A percentile compares a stretch with the other conserved stretches of the same genome.
These are phyloP conservation scores for Fusarium gaditjirri DNA, from an alignment of 2,329 filamentous ascomycete genomes.

Conservation along the genomic window DNA sequence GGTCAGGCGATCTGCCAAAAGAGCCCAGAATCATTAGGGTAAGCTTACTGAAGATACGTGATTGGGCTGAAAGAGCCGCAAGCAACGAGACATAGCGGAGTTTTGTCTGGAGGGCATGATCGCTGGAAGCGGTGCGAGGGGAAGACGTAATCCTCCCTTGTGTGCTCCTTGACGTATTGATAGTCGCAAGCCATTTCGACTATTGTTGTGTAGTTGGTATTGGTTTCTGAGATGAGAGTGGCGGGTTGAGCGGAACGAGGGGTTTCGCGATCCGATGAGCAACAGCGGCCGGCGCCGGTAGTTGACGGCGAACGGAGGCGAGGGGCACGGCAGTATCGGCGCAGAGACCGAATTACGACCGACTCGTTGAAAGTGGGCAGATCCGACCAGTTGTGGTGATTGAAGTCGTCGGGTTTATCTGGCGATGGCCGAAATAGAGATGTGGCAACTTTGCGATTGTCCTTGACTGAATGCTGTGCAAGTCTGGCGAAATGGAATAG, in stretches of 20 bases:
- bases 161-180: constrained; percentile 49
- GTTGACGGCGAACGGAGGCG: constrained; percentile 30
- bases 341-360: constrained; percentile 27
- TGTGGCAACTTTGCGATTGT: constrained; percentile 13
- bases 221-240: constrained; percentile 7
- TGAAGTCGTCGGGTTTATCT: neutral
- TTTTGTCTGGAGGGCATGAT: constrained; percentile 65
- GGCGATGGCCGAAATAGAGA: constrained; percentile 4
- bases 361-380: constrained; percentile 3
- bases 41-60: constrained; percentile 29
- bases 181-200: constrained; percentile 46
- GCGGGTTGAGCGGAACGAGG: constrained; percentile 25
- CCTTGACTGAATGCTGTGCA: constrained; percentile 9
- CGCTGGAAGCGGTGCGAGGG: constrained; percentile 68
- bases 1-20: neutral
- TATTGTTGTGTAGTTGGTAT: constrained; percentile 5
- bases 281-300: constrained; percentile 35
- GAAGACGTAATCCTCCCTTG: constrained; percentile 64
- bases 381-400: neutral
- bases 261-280: constrained; percentile 26
- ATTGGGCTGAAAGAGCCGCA: constrained; percentile 67
- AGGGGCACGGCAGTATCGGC: constrained; percentile 31
- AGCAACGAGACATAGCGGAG: constrained; percentile 73
- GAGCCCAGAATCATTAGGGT: neutral
- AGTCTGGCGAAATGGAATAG: constrained; percentile 18